Percentiles rank a stretch among this genome's conserved stretches.
Evolutionary conservation across 768 basidiomycete species (phyloP).

Genomic region (Russula virescens): DNA sequence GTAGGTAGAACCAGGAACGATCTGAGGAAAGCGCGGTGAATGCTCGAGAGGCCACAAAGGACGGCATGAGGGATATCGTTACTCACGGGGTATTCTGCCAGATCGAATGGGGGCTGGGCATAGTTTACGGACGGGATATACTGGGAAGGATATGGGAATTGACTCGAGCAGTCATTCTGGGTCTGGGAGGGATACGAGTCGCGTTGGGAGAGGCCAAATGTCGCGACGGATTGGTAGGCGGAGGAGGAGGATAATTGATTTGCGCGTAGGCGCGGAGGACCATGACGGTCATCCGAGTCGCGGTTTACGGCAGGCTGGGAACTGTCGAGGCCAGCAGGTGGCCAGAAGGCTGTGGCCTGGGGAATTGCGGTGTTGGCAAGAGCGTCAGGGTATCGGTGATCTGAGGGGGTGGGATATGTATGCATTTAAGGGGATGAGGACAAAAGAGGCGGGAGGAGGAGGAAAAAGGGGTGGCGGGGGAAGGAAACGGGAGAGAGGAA

Average conservation of each 20-base stretch:
- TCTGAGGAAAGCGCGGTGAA: conserved; percentile 10
- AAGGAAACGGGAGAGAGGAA: background rate
- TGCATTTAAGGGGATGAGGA: background rate
- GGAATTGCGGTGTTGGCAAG: background rate
- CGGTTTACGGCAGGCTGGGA: conserved; percentile 18
- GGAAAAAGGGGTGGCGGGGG: no score
- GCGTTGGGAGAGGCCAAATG: background rate
- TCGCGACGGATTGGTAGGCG: background rate
- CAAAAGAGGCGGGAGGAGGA: background rate
- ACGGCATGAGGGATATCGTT: no score
- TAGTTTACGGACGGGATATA: conserved; percentile 8
- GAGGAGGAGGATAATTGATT: background rate
- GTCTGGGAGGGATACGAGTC: conserved; percentile 4
- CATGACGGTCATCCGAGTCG: conserved; percentile 14
- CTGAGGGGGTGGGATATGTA: conserved; percentile 9
- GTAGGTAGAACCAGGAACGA: background rate
- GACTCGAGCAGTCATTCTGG: background rate
- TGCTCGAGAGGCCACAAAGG: background rate
- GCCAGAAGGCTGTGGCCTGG: conserved; percentile 14
- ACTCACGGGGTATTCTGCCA: conserved; percentile 21
- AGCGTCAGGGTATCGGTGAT: conserved; percentile 6
- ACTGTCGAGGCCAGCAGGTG: background rate
- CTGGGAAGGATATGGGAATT: conserved; percentile 7
- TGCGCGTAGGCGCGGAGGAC: background rate
- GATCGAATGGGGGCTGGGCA: conserved; percentile 12